Evolutionary conservation across 345 rosid species (phyloP).

Genomic region (Rubroshorea leprosula): DNA sequence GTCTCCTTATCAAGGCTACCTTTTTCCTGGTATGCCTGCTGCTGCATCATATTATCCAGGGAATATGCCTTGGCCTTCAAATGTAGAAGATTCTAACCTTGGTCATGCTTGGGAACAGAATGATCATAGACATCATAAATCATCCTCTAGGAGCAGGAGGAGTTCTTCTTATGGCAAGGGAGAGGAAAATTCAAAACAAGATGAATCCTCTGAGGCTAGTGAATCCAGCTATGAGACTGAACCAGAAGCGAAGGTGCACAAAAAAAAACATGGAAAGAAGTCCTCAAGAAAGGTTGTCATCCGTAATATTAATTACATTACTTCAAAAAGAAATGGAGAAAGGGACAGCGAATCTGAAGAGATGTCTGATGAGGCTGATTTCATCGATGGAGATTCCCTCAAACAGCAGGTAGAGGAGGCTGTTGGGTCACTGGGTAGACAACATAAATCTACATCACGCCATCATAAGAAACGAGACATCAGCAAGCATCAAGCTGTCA

Average conservation of each 20-base stretch:
- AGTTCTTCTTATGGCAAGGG: constrained; percentile 36
- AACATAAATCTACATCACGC: constrained; percentile 49
- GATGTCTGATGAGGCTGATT: constrained; percentile 56
- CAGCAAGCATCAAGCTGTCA: constrained; percentile 22
- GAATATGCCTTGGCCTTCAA: constrained; percentile 72
- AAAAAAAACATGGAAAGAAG: constrained; percentile 60
- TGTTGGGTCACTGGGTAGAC: constrained; percentile 66
- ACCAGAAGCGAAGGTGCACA: constrained; percentile 32
- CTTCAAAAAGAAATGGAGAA: constrained; percentile 71
- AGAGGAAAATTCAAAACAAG: constrained; percentile 40
- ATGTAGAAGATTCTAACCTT: constrained; percentile 41
- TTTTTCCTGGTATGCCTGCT: constrained; percentile 68
- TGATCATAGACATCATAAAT: constrained; percentile 33
- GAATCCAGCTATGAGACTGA: constrained; percentile 44
- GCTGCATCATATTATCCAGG: constrained; percentile 72
- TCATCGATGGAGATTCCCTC: constrained; percentile 57
- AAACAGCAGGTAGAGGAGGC: constrained; percentile 85
- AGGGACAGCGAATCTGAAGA: constrained; percentile 46
- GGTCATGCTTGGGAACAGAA: constrained; percentile 38
- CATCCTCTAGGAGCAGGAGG: constrained; percentile 60
- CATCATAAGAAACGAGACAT: constrained; percentile 45
- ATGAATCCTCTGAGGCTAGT: constrained; percentile 46
- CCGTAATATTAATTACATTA: constrained; percentile 89
- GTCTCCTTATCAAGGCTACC: constrained; percentile 60
- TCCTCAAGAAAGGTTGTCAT: constrained; percentile 86